Conservation (phyloP, 371 early-diverging fungal genomes). For the Funneliformis caledonium region DNA sequence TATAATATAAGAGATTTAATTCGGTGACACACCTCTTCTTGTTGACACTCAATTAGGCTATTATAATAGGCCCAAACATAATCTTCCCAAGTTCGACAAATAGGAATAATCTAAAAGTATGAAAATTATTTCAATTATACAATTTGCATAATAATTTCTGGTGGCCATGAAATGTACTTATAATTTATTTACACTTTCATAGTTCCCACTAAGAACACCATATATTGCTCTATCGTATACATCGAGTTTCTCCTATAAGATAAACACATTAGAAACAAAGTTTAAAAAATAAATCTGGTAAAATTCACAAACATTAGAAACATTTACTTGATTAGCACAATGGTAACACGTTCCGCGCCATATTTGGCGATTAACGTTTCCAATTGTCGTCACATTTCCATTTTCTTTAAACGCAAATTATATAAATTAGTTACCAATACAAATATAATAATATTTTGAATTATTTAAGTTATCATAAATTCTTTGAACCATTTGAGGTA, state of each 20-base stretch:
- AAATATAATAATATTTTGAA: not conserved
- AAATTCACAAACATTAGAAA: not conserved
- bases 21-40: conserved; percentile 28
- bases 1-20: not conserved
- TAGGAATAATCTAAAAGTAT: conserved; percentile 32
- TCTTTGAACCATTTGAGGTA: not conserved
- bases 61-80: conserved; percentile 41
- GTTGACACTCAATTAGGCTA: conserved; percentile 35
- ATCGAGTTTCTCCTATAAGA: conserved; percentile 23
- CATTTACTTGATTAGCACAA: conserved; percentile 31
- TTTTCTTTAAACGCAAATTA: not conserved
- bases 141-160: not conserved
- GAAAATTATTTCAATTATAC: not conserved
- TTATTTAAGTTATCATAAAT: not conserved
- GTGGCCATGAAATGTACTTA: not conserved
- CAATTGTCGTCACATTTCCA: not conserved
- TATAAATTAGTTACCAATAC: not conserved
- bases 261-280: not conserved
- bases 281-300: not conserved
- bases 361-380: conserved; percentile 35
- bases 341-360: conserved; percentile 38
- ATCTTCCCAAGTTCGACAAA: conserved; percentile 43
- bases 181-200: conserved; percentile 33
- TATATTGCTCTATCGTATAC: conserved; percentile 38
- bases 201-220: conserved; percentile 41